Evolutionary conservation across 2,329 filamentous ascomycete species (phyloP).

Genomic region (Diaporthe ampelina): DNA sequence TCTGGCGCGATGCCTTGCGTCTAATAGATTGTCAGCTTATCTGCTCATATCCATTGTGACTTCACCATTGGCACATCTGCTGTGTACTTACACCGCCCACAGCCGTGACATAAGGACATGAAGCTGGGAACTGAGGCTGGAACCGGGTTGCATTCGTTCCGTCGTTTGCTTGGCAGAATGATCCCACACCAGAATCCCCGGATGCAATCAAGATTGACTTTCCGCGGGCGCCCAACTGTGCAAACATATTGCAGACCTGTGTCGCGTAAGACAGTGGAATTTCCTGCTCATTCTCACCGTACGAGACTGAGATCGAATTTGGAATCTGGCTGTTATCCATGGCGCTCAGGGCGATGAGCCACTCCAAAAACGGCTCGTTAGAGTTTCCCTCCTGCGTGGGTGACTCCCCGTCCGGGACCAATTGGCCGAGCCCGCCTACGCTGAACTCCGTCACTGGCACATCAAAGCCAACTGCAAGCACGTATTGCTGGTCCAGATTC

Average conservation of each 20-base stretch:
- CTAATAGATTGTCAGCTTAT: neutral
- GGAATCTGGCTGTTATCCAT: constrained; percentile 67
- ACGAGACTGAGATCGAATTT: constrained; percentile 73
- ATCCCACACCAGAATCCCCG: constrained; percentile 71
- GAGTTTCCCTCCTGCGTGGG: constrained; percentile 55
- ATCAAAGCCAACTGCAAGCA: constrained; percentile 43
- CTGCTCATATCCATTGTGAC: neutral
- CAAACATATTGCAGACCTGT: constrained; percentile 72
- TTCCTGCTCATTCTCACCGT: constrained; percentile 75
- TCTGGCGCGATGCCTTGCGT: constrained; percentile 57
- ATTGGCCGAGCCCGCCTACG: constrained; percentile 54
- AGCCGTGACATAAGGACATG: constrained; percentile 77
- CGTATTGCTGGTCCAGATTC: constrained; percentile 49
- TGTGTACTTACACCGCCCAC: constrained; percentile 64
- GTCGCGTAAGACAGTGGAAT: constrained; percentile 70
- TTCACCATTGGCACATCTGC: neutral
- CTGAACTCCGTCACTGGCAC: constrained; percentile 48
- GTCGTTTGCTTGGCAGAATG: constrained; percentile 69
- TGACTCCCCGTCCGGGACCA: constrained; percentile 46
- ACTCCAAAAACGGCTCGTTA: constrained; percentile 79
- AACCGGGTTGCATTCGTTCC: constrained; percentile 66
- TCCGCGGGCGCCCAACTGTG: constrained; percentile 73
- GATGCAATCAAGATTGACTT: constrained; percentile 73
- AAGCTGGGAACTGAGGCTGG: constrained; percentile 73
- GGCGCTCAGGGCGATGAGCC: constrained; percentile 69